Base-by-base conservation (phyloP, 352 stramenopile genomes). In the Pythium scleroteichum region DNA sequence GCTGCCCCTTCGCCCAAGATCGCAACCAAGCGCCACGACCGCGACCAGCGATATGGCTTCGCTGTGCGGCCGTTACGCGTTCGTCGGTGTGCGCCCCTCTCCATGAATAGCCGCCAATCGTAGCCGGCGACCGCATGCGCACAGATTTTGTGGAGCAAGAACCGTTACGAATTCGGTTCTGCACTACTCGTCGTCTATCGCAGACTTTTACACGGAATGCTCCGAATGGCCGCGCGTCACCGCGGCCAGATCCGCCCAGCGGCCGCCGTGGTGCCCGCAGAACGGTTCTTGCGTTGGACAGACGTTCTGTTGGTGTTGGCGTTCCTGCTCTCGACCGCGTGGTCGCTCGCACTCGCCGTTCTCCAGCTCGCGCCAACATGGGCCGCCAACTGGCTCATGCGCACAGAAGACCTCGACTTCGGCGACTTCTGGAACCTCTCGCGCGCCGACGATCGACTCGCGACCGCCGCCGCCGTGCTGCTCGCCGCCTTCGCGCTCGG, bases 271-370 rank as follows among this genome's bases (percentile, higher is more conserved):
- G 38, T 13, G 14, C 14, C 13, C 7, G 13, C 13, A 13, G 38
- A 44, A 44, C 17, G 38, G 38, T 20, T 20, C 13, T n/a, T 44
- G 13, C 4, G 38, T 17, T 44, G 38, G 38, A 44, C 38, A 13
- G 38, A 20, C 16, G 38, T 20, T 17, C 17, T 44, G 38, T 20
- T 44, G 38, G 38, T 44, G 38, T 20, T 44, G 38, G 38, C 38
- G 38, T 44, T 44, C 38, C 38, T 44, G 38, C 38, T 44, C 38
- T 44, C 38, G 13, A n/a, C 38, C 38, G 38, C 38, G 38, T 44
- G 38, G 38, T 44, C 38, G 38, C 14, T 44, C 17, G 17, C 13
- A n/a, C 38, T 44, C 3, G 6, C 38, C 5, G 38, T 44, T 17
- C 13, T 44, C 38, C 38, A 44, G 14, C 38, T 44, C 13, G 14